Percentiles rank a stretch among this genome's conserved stretches.
phyloP scores from a whole-genome alignment of 2,329 filamentous ascomycete species.

The Diatrype stigma region DNA sequence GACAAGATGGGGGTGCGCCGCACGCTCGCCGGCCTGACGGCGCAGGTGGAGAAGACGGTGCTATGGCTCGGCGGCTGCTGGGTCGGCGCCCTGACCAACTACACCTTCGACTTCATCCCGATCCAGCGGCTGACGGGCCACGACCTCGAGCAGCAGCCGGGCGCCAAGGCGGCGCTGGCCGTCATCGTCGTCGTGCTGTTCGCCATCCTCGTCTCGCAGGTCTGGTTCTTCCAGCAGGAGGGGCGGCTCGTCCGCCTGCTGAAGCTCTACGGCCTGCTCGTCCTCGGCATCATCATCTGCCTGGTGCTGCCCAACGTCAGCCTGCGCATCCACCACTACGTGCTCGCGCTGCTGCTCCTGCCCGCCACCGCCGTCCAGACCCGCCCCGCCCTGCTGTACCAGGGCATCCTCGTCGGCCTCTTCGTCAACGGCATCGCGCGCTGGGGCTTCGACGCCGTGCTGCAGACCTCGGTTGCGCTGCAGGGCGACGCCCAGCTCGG shows the following conservation, averaged over 20 bases:
- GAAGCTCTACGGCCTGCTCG: constrained; percentile 69
- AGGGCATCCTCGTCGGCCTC: constrained; percentile 82
- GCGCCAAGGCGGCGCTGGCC: constrained; percentile 76
- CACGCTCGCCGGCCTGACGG: constrained; percentile 66
- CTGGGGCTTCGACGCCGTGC: constrained; percentile 87
- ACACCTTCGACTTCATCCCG: constrained; percentile 91
- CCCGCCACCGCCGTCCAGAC: constrained; percentile 88
- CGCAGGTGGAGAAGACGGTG: constrained; percentile 84
- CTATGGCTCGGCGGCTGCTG: constrained; percentile 89
- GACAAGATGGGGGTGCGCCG: constrained; percentile 74
- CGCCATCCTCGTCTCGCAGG: constrained; percentile 66
- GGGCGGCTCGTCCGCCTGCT: constrained; percentile 75
- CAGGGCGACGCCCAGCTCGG: constrained; percentile 63
- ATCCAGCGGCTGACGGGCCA: constrained; percentile 88
- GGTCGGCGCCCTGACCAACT: constrained; percentile 89
- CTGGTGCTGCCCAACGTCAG: constrained; percentile 71
- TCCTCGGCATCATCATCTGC: constrained; percentile 62
- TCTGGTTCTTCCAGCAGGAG: constrained; percentile 82
- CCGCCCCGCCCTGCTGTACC: constrained; percentile 77
- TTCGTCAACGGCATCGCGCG: constrained; percentile 92
- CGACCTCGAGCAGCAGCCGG: constrained; percentile 84
- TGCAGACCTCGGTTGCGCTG: constrained; percentile 75
- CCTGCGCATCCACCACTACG: constrained; percentile 88
- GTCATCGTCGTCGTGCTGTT: constrained; percentile 70
- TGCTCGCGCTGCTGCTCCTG: constrained; percentile 79